A percentile compares a stretch with the other conserved stretches of the same genome.
phyloP scores from a whole-genome alignment of 2,329 filamentous ascomycete genomes.

The Coleophoma eucalyptorum region DNA sequence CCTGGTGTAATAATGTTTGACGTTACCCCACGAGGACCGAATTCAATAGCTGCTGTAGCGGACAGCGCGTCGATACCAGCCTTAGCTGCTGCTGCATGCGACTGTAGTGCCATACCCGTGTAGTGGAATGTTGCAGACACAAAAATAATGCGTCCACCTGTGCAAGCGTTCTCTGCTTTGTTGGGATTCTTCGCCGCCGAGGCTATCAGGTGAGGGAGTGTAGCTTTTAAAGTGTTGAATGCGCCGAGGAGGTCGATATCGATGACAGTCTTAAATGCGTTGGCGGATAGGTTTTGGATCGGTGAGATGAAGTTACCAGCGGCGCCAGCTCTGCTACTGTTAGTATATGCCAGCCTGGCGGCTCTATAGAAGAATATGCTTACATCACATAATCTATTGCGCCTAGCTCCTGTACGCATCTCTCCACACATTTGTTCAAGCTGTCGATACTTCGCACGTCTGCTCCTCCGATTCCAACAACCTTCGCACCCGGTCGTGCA shows the following conservation, averaged over 20 bases:
- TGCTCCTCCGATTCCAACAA: conserved; percentile 79
- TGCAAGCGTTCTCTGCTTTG: conserved; percentile 53
- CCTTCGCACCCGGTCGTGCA: conserved; percentile 72
- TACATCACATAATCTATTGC: conserved; percentile 91
- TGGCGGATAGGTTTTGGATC: conserved; percentile 74
- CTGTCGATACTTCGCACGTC: conserved; percentile 72
- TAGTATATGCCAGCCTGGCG: neutral
- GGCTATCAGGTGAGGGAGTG: conserved; percentile 72
- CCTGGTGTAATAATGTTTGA: conserved; percentile 89
- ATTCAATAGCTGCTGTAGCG: conserved; percentile 77
- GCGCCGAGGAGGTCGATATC: conserved; percentile 94
- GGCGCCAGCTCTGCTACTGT: conserved; percentile 68
- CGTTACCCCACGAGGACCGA: conserved; percentile 81
- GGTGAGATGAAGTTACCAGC: conserved; percentile 94
- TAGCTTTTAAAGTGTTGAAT: conserved; percentile 93
- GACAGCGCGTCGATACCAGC: conserved; percentile 85
- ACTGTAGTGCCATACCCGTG: conserved; percentile 78
- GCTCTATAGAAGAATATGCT: conserved; percentile 21
- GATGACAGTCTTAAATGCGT: conserved; percentile 93
- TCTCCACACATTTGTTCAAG: conserved; percentile 70
- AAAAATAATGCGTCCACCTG: conserved; percentile 82
- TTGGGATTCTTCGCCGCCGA: conserved; percentile 61
- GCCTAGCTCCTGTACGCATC: conserved; percentile 78
- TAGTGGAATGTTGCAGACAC: conserved; percentile 91
- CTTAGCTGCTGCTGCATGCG: conserved; percentile 90